phyloP scores from a whole-genome alignment of 768 basidiomycete genomes.

The Russula griseocarnosa region DNA sequence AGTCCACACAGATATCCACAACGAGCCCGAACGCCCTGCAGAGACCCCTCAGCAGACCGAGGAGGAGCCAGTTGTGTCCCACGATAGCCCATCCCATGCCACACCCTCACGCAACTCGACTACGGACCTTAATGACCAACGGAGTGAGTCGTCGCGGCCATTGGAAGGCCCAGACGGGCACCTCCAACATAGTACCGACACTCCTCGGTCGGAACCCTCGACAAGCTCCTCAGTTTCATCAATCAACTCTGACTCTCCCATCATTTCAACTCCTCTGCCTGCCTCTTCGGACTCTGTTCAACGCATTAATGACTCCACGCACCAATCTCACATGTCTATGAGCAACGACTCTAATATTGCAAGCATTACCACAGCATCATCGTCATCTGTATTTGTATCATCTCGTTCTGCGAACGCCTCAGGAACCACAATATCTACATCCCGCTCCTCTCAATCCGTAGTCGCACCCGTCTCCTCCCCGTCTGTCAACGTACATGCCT shows the following conservation, averaged over 20 bases:
- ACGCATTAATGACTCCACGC: background rate
- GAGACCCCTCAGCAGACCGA: conserved; percentile 9
- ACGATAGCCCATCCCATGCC: background rate
- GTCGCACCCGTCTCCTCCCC: conserved; percentile 21
- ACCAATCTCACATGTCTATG: conserved; percentile 5
- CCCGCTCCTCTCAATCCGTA: conserved; percentile 8
- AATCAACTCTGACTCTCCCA: conserved; percentile 5
- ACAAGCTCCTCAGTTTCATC: background rate
- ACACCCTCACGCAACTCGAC: background rate
- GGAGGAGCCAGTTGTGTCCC: background rate
- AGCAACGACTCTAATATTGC: conserved; percentile 3
- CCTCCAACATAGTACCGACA: conserved; percentile 24
- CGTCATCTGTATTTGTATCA: conserved; percentile 22
- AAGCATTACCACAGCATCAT: background rate
- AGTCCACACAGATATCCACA: conserved; percentile 31
- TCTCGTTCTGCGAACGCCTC: conserved; percentile 5
- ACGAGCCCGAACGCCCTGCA: conserved; percentile 28
- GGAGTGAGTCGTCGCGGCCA: background rate
- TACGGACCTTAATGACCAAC: background rate
- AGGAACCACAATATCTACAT: background rate
- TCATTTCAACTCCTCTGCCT: background rate
- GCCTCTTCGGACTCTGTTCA: conserved; percentile 3
- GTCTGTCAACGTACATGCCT: conserved; percentile 11
- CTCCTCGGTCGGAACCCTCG: conserved; percentile 8
- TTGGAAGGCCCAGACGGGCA: conserved; percentile 1